Evolutionary conservation across 768 basidiomycete genomes (phyloP).

Genomic region (Lentinula detonsa): DNA sequence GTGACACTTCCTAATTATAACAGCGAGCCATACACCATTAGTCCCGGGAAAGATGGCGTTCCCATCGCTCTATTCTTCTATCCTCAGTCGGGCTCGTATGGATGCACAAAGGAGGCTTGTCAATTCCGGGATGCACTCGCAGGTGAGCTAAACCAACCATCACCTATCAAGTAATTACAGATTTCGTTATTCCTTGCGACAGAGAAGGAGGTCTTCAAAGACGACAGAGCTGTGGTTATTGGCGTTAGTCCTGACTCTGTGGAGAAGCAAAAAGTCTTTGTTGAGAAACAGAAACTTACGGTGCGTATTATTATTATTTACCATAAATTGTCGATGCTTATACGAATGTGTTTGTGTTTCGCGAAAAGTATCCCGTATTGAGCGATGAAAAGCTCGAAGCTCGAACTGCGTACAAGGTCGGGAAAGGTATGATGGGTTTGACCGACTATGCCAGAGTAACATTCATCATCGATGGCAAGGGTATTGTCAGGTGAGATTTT

Average conservation of each 20-base stretch:
- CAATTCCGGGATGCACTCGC: conserved; percentile 74
- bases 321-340: background rate
- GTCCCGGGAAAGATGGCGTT: conserved; percentile 46
- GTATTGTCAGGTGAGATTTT: conserved; percentile 52
- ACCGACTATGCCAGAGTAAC: conserved; percentile 55
- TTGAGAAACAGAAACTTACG: conserved; percentile 60
- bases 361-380: conserved; percentile 64
- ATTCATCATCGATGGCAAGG: conserved; percentile 69
- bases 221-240: conserved; percentile 57
- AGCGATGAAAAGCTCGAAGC: conserved; percentile 63
- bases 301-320: conserved; percentile 28
- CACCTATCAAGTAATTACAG: background rate
- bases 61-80: conserved; percentile 79
- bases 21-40: conserved; percentile 55
- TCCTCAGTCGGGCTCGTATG: conserved; percentile 68
- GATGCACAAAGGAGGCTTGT: conserved; percentile 80
- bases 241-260: conserved; percentile 73
- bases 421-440: conserved; percentile 63
- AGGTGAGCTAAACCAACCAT: conserved; percentile 32
- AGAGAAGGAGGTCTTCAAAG: conserved; percentile 65
- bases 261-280: conserved; percentile 69
- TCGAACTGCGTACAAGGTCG: conserved; percentile 60
- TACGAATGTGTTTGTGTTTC: background rate
- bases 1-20: conserved; percentile 61
- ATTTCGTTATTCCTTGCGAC: background rate